Conservation (phyloP, 2,329 filamentous ascomycete genomes). For the Davidsoniella neocaledoniae region DNA sequence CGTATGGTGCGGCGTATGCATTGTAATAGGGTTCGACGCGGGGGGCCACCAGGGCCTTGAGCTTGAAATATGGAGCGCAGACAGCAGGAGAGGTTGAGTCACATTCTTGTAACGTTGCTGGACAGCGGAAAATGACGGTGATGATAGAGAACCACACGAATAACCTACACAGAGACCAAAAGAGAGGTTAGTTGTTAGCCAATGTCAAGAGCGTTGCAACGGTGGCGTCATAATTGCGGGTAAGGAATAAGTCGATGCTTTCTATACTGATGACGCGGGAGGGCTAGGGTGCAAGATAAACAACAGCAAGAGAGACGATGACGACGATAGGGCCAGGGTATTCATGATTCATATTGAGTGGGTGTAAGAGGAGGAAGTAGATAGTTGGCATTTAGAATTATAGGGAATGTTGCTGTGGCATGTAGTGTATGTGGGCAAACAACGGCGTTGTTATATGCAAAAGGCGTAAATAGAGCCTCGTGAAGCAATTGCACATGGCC, state of each 20-base stretch:
- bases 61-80: conserved; percentile 66
- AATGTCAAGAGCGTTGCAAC: neutral
- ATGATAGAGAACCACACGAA: conserved; percentile 74
- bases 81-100: conserved; percentile 55
- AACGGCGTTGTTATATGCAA: too few relatives aligned
- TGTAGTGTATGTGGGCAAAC: too few relatives aligned
- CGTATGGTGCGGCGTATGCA: conserved; percentile 66
- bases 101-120: conserved; percentile 49
- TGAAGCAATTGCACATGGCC: too few relatives aligned
- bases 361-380: too few relatives aligned
- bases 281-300: too few relatives aligned
- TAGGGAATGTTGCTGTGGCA: too few relatives aligned
- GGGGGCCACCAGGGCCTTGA: conserved; percentile 47
- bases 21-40: conserved; percentile 76
- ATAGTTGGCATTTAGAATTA: too few relatives aligned
- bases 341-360: too few relatives aligned
- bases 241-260: too few relatives aligned
- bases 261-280: too few relatives aligned
- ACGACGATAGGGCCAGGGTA: neutral
- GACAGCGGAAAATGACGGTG: conserved; percentile 70
- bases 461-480: neutral
- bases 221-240: neutral
- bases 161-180: conserved; percentile 33
- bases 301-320: neutral
- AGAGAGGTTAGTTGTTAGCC: neutral